These are phyloP conservation scores for Lachnellula suecica DNA, from an alignment of 2,329 filamentous ascomycete species.

Conservation along the genomic window DNA sequence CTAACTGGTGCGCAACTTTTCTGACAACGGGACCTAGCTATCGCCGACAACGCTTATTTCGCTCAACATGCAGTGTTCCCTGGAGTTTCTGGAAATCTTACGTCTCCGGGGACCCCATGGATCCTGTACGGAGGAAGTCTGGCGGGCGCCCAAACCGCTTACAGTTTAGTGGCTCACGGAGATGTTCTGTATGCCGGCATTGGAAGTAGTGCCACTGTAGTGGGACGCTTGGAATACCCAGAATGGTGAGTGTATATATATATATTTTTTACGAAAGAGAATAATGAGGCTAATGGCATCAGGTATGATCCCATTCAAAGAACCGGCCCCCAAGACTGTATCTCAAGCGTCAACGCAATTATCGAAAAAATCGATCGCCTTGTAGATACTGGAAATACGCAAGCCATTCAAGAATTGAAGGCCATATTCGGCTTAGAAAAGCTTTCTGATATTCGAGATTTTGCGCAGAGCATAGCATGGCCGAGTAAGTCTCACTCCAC, in stretches of 20 bases:
- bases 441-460: constrained; percentile 45
- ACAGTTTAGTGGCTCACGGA: constrained; percentile 45
- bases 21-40: constrained; percentile 27
- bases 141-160: constrained; percentile 42
- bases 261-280: too few species aligned
- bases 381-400: constrained; percentile 40
- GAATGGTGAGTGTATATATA: constrained; percentile 45
- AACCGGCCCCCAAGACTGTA: constrained; percentile 47
- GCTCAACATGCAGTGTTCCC: constrained; percentile 46
- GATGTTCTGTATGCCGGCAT: constrained; percentile 48
- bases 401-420: constrained; percentile 45
- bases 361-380: constrained; percentile 49
- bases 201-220: constrained; percentile 43
- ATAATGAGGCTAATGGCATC: too few species aligned
- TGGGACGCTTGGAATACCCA: constrained; percentile 43
- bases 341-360: constrained; percentile 47
- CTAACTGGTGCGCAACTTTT: neutral
- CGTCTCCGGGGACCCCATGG: constrained; percentile 44
- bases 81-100: constrained; percentile 41
- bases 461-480: constrained; percentile 47
- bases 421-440: constrained; percentile 45
- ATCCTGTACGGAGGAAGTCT: constrained; percentile 44
- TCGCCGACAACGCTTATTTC: constrained; percentile 53
- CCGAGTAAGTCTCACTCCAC: constrained; percentile 29
- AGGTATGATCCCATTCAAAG: constrained; percentile 46